Percentiles rank a stretch among this genome's conserved stretches.
phyloP scores from a whole-genome alignment of 2,329 filamentous ascomycete species.

The Diaporthe vaccinii region DNA sequence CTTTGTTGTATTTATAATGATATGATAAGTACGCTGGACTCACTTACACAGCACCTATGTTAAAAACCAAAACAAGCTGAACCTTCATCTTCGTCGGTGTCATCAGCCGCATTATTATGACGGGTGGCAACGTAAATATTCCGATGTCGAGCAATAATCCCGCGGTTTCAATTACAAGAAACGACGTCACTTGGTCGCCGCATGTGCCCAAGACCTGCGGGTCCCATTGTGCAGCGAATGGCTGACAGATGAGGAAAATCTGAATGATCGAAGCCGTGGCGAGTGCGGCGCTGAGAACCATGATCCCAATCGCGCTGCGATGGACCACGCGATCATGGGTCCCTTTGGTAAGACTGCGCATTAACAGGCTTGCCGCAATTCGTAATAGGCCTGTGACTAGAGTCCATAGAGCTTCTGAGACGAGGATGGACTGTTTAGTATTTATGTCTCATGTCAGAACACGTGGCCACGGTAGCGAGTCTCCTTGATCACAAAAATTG shows the following conservation, averaged over 20 bases:
- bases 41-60: conserved; percentile 22
- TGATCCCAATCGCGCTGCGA: not conserved
- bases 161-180: not conserved
- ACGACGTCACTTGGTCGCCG: conserved; percentile 28
- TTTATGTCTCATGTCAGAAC: not conserved
- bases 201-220: conserved; percentile 9
- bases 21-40: no score
- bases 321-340: not conserved
- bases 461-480: not conserved
- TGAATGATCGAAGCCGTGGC: not conserved
- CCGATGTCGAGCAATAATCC: conserved; percentile 15
- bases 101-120: not conserved
- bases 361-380: not conserved
- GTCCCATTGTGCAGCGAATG: conserved; percentile 35
- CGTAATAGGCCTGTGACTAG: not conserved
- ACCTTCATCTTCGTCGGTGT: not conserved
- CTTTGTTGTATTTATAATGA: no score
- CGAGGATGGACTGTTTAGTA: not conserved
- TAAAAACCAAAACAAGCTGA: not conserved
- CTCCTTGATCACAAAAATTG: rapidly evolving
- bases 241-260: conserved; percentile 21
- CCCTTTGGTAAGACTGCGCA: not conserved
- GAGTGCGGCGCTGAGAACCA: not conserved
- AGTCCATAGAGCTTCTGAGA: conserved; percentile 24
- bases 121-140: not conserved